A percentile compares a stretch with the other conserved stretches of the same genome.
Conservation (phyloP, 164 flowering plant genomes). For the grape (Vitis vinifera) region ASM3070453v1 NC_081810.1:6571001-6571500, state of each 20-base stretch:
- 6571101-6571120: too few relatives aligned
- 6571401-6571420: slow-evolving; percentile 52
- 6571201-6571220: not conserved
- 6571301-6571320: slow-evolving; percentile 50
- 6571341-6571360: not conserved
- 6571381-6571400: not conserved
- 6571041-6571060: too few relatives aligned
- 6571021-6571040: not conserved
- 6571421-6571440: slow-evolving; percentile 86
- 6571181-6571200: not conserved
- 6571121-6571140: too few relatives aligned
- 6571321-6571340: slow-evolving; percentile 32
- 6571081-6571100: too few relatives aligned
- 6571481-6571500: not conserved
- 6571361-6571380: not conserved
- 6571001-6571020: slow-evolving; percentile 76
- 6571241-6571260: slow-evolving; percentile 75
- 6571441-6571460: slow-evolving; percentile 77
- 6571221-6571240: slow-evolving; percentile 63
- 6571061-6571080: too few relatives aligned
- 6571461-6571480: slow-evolving; percentile 48
- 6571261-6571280: slow-evolving; percentile 78
- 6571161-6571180: not conserved
- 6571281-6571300: slow-evolving; percentile 92
- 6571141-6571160: too few relatives aligned